A percentile compares a stretch with the other conserved stretches of the same genome.
Conservation (phyloP, 495 filamentous ascomycete species). For the Chlorociboria aeruginascens region DNA sequence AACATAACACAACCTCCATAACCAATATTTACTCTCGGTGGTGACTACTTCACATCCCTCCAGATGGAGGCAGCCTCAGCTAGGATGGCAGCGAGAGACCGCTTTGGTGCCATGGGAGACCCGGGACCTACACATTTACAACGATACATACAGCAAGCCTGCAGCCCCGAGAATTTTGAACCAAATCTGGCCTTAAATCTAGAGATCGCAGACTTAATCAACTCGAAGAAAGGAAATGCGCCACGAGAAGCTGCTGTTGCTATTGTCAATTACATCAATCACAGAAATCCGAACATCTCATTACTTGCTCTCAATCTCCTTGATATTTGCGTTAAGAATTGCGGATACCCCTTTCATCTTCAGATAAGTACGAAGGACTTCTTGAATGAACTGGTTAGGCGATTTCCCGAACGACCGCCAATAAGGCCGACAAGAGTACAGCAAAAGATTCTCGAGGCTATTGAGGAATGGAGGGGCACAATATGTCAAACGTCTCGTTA, state of each 20-base stretch:
- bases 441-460: slow-evolving; percentile 83
- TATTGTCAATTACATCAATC: slow-evolving; percentile 90
- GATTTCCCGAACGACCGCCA: slow-evolving; percentile 90
- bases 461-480: slow-evolving; percentile 96
- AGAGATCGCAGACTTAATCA: slow-evolving; percentile 93
- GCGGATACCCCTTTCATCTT: slow-evolving; percentile 96
- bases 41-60: slow-evolving; percentile 6
- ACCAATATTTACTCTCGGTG: background rate
- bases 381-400: slow-evolving; percentile 91
- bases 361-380: slow-evolving; percentile 99
- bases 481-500: slow-evolving; percentile 97
- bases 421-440: slow-evolving; percentile 78
- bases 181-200: slow-evolving; percentile 92
- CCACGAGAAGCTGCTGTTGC: slow-evolving; percentile 91
- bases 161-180: slow-evolving; percentile 92
- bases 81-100: slow-evolving; percentile 89
- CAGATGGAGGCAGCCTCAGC: slow-evolving; percentile 88
- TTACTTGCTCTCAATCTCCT: slow-evolving; percentile 84
- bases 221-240: slow-evolving; percentile 94
- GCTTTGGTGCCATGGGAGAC: slow-evolving; percentile 74
- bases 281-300: slow-evolving; percentile 89
- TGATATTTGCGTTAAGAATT: slow-evolving; percentile 99
- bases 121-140: slow-evolving; percentile 75
- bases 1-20: background rate
- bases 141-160: slow-evolving; percentile 90